Percentiles rank a stretch among this genome's conserved stretches.
These are phyloP conservation scores for Tolypocladium inflatum DNA, from an alignment of 2,329 filamentous ascomycete species.

Conservation along the genomic window DNA sequence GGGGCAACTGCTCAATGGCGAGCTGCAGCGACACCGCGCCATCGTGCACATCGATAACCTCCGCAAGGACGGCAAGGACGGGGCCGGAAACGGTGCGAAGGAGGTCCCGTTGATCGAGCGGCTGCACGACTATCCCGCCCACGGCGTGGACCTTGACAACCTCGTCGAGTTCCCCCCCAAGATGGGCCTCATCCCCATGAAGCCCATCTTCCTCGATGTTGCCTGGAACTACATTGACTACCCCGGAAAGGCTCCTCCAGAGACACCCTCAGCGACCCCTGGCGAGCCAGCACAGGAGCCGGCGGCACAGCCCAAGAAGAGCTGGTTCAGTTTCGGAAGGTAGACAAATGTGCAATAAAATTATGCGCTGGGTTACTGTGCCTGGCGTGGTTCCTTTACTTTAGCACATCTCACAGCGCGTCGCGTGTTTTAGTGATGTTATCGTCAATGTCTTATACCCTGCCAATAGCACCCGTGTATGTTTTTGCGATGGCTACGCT, in stretches of 20 bases:
- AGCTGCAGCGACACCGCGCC: slow-evolving; percentile 74
- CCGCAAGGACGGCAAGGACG: slow-evolving; percentile 37
- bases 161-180: slow-evolving; percentile 82
- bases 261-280: slow-evolving; percentile 21
- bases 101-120: slow-evolving; percentile 58
- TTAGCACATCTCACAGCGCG: not conserved
- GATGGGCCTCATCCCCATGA: slow-evolving; percentile 75
- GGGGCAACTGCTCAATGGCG: slow-evolving; percentile 51
- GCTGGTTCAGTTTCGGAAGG: slow-evolving; percentile 69
- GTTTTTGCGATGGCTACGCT: not conserved
- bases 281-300: slow-evolving; percentile 29
- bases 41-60: slow-evolving; percentile 74
- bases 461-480: not conserved
- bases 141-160: slow-evolving; percentile 64
- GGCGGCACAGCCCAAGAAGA: slow-evolving; percentile 41
- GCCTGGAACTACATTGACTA: slow-evolving; percentile 98
- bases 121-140: slow-evolving; percentile 64
- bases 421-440: not conserved
- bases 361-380: no score
- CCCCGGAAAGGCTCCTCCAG: slow-evolving; percentile 47
- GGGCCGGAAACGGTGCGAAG: slow-evolving; percentile 12
- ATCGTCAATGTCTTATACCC: not conserved
- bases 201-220: slow-evolving; percentile 91
- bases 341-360: slow-evolving; percentile 5
- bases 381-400: not conserved